Conservation (phyloP, 305 asterid species). For the Andrographis paniculata region DNA sequence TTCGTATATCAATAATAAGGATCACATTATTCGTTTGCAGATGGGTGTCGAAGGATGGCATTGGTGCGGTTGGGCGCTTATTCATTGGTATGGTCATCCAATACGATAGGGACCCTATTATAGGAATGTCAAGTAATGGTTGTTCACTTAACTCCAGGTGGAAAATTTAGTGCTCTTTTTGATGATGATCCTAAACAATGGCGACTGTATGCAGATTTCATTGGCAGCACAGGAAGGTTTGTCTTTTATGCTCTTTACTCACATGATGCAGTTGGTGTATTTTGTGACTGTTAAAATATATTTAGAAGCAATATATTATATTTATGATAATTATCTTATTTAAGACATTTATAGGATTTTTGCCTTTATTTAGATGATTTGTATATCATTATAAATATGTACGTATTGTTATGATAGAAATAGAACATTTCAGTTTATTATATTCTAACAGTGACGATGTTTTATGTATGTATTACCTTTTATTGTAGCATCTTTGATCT, state of each 20-base stretch:
- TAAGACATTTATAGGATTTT: no score
- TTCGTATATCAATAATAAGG: slow-evolving; percentile 6
- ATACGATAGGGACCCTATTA: slow-evolving; percentile 13
- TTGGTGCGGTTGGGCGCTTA: slow-evolving; percentile 93
- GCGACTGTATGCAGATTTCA: slow-evolving; percentile 94
- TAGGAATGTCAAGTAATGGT: slow-evolving; percentile 19
- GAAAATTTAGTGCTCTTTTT: slow-evolving; percentile 86
- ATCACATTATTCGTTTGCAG: slow-evolving; percentile 31
- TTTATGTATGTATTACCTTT: slow-evolving; percentile 16
- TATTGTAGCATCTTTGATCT: slow-evolving; percentile 91
- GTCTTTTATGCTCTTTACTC: slow-evolving; percentile 6
- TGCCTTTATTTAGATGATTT: no score
- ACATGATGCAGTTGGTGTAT: slow-evolving; percentile 10
- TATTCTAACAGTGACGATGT: no score
- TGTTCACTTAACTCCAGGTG: slow-evolving; percentile 50
- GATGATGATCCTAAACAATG: slow-evolving; percentile 96
- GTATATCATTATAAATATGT: no score
- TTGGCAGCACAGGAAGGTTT: slow-evolving; percentile 93
- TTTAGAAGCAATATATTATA: no score
- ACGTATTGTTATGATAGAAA: no score
- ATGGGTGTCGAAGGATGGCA: slow-evolving; percentile 97
- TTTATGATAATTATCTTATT: no score
- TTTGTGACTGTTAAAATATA: no score
- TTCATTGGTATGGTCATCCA: slow-evolving; percentile 58
- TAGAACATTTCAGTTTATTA: no score